Evolutionary conservation across 345 rosid species (phyloP).

Genomic region (Trapa incisa): DNA sequence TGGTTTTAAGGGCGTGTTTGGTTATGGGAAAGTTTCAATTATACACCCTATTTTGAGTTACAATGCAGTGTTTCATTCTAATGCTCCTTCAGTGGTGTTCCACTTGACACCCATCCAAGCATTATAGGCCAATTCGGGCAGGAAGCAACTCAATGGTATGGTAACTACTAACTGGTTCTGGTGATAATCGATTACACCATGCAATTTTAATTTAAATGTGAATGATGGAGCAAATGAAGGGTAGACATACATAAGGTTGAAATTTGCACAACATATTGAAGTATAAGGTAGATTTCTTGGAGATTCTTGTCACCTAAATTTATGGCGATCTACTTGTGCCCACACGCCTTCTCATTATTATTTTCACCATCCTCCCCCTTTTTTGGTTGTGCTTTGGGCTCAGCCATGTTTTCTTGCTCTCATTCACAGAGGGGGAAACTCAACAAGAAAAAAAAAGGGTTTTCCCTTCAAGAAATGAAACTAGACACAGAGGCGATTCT

Average conservation of each 20-base stretch:
- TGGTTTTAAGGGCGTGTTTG: too few species aligned
- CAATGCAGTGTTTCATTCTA: too few species aligned
- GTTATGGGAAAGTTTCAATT: too few species aligned
- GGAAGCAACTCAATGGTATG: too few species aligned
- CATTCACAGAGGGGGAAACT: neutral
- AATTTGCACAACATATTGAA: neutral
- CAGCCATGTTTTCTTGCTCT: neutral
- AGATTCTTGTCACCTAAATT: slow-evolving; percentile 7
- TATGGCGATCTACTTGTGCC: slow-evolving; percentile 1
- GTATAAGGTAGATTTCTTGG: neutral
- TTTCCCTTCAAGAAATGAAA: slow-evolving; percentile 1
- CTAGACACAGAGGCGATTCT: neutral
- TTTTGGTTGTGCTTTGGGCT: neutral
- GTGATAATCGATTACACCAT: neutral
- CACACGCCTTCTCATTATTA: slow-evolving; percentile 9
- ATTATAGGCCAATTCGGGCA: too few species aligned
- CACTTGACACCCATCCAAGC: too few species aligned
- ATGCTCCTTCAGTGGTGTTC: too few species aligned
- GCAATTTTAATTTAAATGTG: neutral
- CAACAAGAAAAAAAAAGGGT: neutral
- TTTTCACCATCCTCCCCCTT: neutral
- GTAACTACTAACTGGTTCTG: too few species aligned
- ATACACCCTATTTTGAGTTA: too few species aligned
- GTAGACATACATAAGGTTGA: neutral
- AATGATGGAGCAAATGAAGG: neutral